phyloP scores from a whole-genome alignment of 2,329 filamentous ascomycete genomes.

The Dactylellina drechsleri region DNA sequence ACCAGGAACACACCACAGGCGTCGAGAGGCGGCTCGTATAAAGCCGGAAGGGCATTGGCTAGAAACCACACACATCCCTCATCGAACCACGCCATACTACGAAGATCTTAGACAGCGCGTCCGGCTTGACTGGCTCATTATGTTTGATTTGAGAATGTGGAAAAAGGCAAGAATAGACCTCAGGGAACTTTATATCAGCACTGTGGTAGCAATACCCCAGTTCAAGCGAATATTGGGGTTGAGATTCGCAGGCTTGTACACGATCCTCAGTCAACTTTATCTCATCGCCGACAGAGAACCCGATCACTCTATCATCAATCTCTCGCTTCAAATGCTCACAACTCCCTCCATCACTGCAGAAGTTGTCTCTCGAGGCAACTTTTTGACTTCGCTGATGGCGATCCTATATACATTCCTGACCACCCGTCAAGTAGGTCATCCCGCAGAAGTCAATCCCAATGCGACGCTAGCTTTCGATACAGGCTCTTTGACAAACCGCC shows the following conservation, averaged over 20 bases:
- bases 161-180: conserved; percentile 92
- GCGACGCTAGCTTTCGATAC: conserved; percentile 92
- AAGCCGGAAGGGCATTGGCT: conserved; percentile 78
- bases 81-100: conserved; percentile 72
- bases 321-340: conserved; percentile 95
- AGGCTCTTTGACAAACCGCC: conserved; percentile 90
- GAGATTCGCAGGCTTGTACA: conserved; percentile 94
- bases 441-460: conserved; percentile 84
- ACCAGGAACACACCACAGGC: conserved; percentile 69
- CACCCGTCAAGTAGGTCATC: conserved; percentile 92
- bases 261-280: conserved; percentile 90
- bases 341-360: conserved; percentile 96
- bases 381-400: conserved; percentile 91
- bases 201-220: conserved; percentile 91
- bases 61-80: conserved; percentile 78
- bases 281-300: conserved; percentile 95
- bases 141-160: conserved; percentile 96
- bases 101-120: conserved; percentile 92
- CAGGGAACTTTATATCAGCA: conserved; percentile 93
- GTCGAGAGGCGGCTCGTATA: conserved; percentile 62
- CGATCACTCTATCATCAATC: conserved; percentile 97
- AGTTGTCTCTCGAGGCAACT: conserved; percentile 93
- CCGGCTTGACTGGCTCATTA: conserved; percentile 89
- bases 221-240: conserved; percentile 95
- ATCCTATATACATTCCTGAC: conserved; percentile 98